A percentile compares a stretch with the other conserved stretches of the same genome.
Conservation (phyloP, 2,329 filamentous ascomycete genomes). For the Penicillium palitans region DNA sequence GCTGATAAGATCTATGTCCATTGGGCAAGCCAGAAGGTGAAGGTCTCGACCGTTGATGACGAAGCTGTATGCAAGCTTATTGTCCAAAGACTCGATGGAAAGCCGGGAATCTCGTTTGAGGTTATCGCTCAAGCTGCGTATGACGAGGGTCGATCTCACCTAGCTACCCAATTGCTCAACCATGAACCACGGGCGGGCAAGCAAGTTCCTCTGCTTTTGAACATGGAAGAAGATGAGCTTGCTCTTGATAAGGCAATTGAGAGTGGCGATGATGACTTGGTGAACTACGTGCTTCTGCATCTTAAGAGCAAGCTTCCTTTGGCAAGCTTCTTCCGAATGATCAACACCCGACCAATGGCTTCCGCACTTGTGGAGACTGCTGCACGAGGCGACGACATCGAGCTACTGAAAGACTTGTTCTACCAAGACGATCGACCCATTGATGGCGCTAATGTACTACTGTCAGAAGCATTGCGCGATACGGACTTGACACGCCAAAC, state of each 20-base stretch:
- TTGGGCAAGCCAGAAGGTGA: constrained; percentile 94
- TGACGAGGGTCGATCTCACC: constrained; percentile 83
- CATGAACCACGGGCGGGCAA: constrained; percentile 93
- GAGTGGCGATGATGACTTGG: constrained; percentile 88
- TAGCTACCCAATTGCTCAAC: constrained; percentile 88
- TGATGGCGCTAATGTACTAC: constrained; percentile 83
- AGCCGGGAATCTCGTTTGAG: constrained; percentile 92
- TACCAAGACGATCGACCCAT: constrained; percentile 93
- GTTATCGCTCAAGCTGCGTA: constrained; percentile 90
- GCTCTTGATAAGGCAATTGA: constrained; percentile 96
- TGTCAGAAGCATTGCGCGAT: constrained; percentile 78
- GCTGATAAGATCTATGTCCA: constrained; percentile 92
- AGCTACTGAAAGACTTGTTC: constrained; percentile 89
- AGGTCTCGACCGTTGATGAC: constrained; percentile 79
- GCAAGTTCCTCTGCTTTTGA: constrained; percentile 88
- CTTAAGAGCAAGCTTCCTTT: constrained; percentile 88
- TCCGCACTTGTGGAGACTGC: constrained; percentile 86
- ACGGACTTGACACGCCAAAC: constrained; percentile 66
- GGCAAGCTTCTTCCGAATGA: constrained; percentile 86
- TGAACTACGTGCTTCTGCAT: constrained; percentile 84
- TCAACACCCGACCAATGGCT: constrained; percentile 81
- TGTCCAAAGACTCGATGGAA: constrained; percentile 81
- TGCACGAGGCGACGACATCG: constrained; percentile 74
- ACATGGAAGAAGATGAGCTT: constrained; percentile 93
- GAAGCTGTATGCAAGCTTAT: constrained; percentile 83